Percentiles rank a stretch among this genome's conserved stretches.
These are phyloP conservation scores for Neostapfia colusana DNA, from an alignment of 176 grass and related monocot genomes.

Conservation along the genomic window DNA sequence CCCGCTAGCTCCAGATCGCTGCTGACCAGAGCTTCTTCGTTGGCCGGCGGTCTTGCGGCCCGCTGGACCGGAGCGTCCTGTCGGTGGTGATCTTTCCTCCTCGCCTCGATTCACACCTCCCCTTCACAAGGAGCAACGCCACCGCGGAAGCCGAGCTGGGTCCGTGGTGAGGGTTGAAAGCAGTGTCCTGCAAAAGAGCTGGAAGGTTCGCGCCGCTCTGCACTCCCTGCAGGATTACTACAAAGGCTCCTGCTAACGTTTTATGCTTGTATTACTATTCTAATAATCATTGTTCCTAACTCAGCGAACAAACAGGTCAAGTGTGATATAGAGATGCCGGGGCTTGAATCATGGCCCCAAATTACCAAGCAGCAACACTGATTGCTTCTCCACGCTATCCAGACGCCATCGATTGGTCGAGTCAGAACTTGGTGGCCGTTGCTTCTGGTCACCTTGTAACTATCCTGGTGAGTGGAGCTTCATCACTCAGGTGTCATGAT, in stretches of 20 bases:
- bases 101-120: no score
- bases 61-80: no score
- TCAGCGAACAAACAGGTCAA: neutral
- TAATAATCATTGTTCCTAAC: neutral
- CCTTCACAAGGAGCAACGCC: no score
- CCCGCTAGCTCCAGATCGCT: no score
- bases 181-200: no score
- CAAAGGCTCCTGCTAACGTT: neutral
- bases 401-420: conserved; percentile 75
- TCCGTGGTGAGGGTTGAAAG: no score
- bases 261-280: neutral
- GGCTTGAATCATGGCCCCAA: conserved; percentile 46
- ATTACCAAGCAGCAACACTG: conserved; percentile 56
- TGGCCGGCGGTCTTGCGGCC: no score
- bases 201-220: no score
- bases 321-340: neutral
- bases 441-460: conserved; percentile 76
- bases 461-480: conserved; percentile 60
- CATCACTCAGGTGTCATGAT: neutral
- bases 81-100: no score
- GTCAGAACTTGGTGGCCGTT: conserved; percentile 78
- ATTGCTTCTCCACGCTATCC: conserved; percentile 82
- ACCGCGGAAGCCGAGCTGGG: no score
- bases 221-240: no score
- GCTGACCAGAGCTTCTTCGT: no score